Base-by-base conservation (phyloP, 805 yeast genomes). In the Candida palmyrensis region DNA sequence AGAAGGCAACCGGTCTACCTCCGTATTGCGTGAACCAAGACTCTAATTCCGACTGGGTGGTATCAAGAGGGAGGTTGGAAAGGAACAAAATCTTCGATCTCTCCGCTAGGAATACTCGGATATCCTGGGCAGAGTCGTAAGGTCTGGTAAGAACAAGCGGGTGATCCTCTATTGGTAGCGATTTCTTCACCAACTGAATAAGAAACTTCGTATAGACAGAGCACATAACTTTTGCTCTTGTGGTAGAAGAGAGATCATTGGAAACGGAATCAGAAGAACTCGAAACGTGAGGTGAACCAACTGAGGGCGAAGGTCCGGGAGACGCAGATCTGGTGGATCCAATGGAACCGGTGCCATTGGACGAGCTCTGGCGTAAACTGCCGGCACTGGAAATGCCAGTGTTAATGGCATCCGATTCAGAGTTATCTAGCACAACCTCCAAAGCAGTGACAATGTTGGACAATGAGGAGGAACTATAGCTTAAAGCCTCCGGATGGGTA, bases 11-110 rank as follows among this genome's bases (percentile, higher is more conserved):
- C 2, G 96, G 95, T 32, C 89, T 70, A 2, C 86, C 82, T 3
- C 95, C 95, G 53, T 74, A 81, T 51, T 84, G 92, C 3, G 87
- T 77, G 53, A 87, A 88, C 96, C 96, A 89, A 20, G 82, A 70
- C 61, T 88, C 96, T 30, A 88, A 66, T 57, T 89, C 96, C 32
- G 87, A 72, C 57, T 89, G 96, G 1, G 96, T 89, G 5, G 90
- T 84, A 48, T 88, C 96, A 17, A 67, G 66, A 2, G 96, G 89
- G 42, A 89, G 61, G 54, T 86, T 87, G n/a, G 82, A 70, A 57
- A 88, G 62, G 53, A 78, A 85, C 33, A 88, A 55, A n/a, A 86
- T 84, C 47, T 78, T 79, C 3, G 95, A 83, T 36, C 80, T 68
- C 53, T 87, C 96, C 11, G 69, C 59, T 24, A 75, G 53, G 48